Base-by-base conservation (phyloP, 2,329 filamentous ascomycete genomes). In the Sclerotinia minor region DNA sequence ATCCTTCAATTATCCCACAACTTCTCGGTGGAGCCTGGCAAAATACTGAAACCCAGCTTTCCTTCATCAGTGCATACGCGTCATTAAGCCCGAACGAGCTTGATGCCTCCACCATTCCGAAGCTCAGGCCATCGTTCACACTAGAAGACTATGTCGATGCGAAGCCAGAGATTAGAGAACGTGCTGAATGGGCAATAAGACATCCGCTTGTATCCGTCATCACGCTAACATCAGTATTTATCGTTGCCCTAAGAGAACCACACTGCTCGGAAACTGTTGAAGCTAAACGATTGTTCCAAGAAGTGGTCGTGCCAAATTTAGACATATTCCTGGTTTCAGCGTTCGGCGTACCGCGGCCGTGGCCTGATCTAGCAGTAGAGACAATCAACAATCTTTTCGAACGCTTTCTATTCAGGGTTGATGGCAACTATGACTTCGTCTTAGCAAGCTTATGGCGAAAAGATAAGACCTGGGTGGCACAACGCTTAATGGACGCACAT, bases 21-120 rank as follows among this genome's bases (percentile, higher is more conserved):
- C 82, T 99, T 29, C 98, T 95, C 94, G 94, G 94, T 68, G 94
- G 94, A 9, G 75, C 87, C 70, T 99, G 96, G 94, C 87, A 89
- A 70, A 87, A 96, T 72, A 86, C 90, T 19, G 89, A 96, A 70
- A 92, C 95, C 0, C 94, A 98, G 72, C 82, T 99, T 47, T 96
- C 94, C n/a, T 97, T 98, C 77, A 87, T 98, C 65, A 90, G 90
- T 71, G 93, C 93, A 24, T 97, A 94, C 77, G 84, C 94, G 29
- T 91, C 91, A 5, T 85, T 94, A 67, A 86, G 85, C 17, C 85
- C 89, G 0, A 86, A 92, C 38, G 87, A 94, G 74, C 84, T 97
- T 35, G 93, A 98, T 77, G 90, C 92, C 3, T 90, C 89, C 17
- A 91, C 90, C 47, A 95, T 98, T 68, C 94, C 93, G 0, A 87